Percentiles rank a stretch among this genome's conserved stretches.
Conservation (phyloP, 306 rosid species). For the Quercus ilex region DNA sequence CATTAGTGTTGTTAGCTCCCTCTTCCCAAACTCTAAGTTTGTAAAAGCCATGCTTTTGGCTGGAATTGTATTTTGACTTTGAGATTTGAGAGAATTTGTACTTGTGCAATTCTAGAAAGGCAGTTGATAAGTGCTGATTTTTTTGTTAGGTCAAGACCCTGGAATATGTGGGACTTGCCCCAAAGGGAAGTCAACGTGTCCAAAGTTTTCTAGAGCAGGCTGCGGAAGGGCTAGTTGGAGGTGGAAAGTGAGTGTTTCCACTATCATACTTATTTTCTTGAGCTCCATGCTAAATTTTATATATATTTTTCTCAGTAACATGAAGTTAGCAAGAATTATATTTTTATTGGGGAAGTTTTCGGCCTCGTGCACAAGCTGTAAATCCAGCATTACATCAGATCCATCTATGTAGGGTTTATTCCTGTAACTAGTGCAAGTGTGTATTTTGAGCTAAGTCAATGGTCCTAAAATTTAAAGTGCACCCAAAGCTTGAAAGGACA, state of each 20-base stretch:
- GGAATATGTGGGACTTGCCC: constrained; percentile 78
- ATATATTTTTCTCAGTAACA: neutral
- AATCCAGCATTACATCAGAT: no score
- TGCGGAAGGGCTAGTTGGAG: constrained; percentile 87
- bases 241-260: constrained; percentile 89
- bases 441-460: neutral
- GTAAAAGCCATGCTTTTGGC: neutral
- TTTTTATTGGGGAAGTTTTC: neutral
- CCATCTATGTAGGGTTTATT: neutral
- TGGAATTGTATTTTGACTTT: neutral
- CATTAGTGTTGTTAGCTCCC: neutral
- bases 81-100: neutral
- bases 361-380: no score
- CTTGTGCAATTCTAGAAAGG: neutral
- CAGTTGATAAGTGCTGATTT: constrained; percentile 8
- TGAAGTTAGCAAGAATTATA: neutral
- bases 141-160: constrained; percentile 64
- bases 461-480: neutral
- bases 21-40: neutral
- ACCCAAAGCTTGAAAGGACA: neutral
- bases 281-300: neutral
- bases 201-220: constrained; percentile 91
- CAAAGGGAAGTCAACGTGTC: constrained; percentile 89
- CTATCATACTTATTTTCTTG: neutral
- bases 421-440: neutral